These are phyloP conservation scores for Termitomyces sp. DNA, from an alignment of 768 basidiomycete species.

Conservation along the genomic window DNA sequence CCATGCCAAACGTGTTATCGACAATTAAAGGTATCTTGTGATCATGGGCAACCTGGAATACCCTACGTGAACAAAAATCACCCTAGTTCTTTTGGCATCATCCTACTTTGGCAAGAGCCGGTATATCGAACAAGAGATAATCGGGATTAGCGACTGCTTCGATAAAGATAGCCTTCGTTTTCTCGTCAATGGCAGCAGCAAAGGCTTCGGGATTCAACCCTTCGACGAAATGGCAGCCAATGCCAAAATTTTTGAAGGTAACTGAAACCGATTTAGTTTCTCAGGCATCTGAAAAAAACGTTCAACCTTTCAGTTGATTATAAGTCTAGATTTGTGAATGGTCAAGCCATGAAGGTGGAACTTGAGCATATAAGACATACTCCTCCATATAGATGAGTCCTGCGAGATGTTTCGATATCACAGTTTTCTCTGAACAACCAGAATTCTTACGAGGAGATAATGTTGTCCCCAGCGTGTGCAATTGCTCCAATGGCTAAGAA, in stretches of 20 bases:
- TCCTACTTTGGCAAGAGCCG: constrained; percentile 60
- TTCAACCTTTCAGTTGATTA: constrained; percentile 64
- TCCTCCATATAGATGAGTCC: constrained; percentile 64
- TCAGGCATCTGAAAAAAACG: not conserved
- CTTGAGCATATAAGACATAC: constrained; percentile 29
- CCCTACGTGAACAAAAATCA: not conserved
- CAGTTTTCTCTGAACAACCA: not conserved
- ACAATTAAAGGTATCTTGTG: constrained; percentile 74
- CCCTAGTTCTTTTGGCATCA: not conserved
- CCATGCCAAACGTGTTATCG: constrained; percentile 77
- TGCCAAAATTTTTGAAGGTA: constrained; percentile 63
- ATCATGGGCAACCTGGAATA: constrained; percentile 57
- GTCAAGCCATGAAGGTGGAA: not conserved
- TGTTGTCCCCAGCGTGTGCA: constrained; percentile 68
- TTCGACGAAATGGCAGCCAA: constrained; percentile 58
- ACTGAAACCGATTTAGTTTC: constrained; percentile 29
- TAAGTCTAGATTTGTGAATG: constrained; percentile 42
- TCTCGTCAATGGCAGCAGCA: constrained; percentile 64
- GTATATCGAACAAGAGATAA: constrained; percentile 60
- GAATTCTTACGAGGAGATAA: constrained; percentile 57
- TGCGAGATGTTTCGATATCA: constrained; percentile 14
- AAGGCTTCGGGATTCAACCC: constrained; percentile 52
- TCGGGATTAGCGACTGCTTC: constrained; percentile 82
- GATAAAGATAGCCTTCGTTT: constrained; percentile 72
- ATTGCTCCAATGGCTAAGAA: constrained; percentile 64